These are phyloP conservation scores for Capsicum baccatum DNA, from an alignment of 257 asterid species.

Conservation along the genomic window DNA sequence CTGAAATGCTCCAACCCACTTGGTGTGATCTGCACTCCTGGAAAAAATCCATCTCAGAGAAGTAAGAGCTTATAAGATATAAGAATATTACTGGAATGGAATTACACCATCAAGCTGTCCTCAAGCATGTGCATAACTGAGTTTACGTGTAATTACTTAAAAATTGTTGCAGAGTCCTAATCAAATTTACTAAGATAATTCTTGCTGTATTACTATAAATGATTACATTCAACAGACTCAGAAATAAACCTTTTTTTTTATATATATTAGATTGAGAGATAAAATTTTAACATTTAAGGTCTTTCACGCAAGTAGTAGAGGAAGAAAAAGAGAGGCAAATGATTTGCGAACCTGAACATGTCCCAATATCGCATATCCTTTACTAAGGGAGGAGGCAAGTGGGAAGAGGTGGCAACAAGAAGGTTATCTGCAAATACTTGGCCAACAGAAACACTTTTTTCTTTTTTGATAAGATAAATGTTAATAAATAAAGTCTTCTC, in stretches of 20 bases:
- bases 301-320: neutral
- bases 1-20: constrained; percentile 85
- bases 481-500: no score
- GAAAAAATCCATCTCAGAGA: constrained; percentile 28
- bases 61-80: neutral
- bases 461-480: no score
- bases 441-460: no score
- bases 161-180: neutral
- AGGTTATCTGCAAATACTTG: no score
- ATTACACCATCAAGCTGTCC: neutral
- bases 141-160: neutral
- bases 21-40: constrained; percentile 93
- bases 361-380: no score
- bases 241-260: neutral
- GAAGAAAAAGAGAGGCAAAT: neutral
- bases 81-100: neutral
- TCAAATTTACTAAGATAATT: neutral
- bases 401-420: no score
- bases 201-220: neutral
- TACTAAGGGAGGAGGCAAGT: no score
- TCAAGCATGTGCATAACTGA: neutral
- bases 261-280: neutral
- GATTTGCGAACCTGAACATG: no score
- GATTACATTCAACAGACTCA: neutral
- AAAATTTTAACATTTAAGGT: neutral